Evolutionary conservation across 2,329 filamentous ascomycete genomes (phyloP).

Genomic region (Exophiala sideris): DNA sequence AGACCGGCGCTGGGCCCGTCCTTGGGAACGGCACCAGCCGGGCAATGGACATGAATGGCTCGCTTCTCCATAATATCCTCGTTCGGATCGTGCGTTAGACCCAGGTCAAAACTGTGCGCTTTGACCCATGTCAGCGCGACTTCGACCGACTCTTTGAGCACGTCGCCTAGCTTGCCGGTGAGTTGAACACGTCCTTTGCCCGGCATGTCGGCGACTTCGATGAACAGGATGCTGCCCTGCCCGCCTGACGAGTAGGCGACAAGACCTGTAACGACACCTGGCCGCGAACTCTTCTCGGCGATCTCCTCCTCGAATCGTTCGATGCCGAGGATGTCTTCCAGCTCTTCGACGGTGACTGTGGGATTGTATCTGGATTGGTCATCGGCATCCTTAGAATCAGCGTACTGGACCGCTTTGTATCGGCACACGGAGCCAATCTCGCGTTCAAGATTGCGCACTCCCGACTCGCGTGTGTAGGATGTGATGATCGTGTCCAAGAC

Average conservation of each 20-base stretch:
- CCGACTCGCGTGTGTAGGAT: constrained; percentile 91
- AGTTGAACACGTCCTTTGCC: constrained; percentile 88
- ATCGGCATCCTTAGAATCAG: constrained; percentile 74
- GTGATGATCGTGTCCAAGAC: constrained; percentile 95
- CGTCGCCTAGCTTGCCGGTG: constrained; percentile 92
- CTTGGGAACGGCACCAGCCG: constrained; percentile 90
- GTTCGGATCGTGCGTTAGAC: constrained; percentile 72
- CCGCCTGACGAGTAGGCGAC: constrained; percentile 92
- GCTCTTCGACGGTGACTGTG: constrained; percentile 69
- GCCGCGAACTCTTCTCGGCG: constrained; percentile 75
- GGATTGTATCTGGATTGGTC: constrained; percentile 64
- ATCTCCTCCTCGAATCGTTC: constrained; percentile 96
- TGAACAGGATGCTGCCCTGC: constrained; percentile 95
- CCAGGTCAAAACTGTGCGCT: constrained; percentile 86
- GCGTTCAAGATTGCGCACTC: constrained; percentile 91
- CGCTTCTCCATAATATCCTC: constrained; percentile 96
- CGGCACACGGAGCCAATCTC: constrained; percentile 94
- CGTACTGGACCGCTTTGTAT: constrained; percentile 90
- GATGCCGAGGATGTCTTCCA: constrained; percentile 87
- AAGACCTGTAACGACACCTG: constrained; percentile 91
- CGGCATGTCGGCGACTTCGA: constrained; percentile 96
- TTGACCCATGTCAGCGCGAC: constrained; percentile 97
- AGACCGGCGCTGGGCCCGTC: constrained; percentile 82
- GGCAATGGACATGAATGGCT: constrained; percentile 93
- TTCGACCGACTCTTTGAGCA: constrained; percentile 94